These are phyloP conservation scores for Lichtheimia corymbifera DNA, from an alignment of 371 early-diverging fungal genomes.

Conservation along the genomic window DNA sequence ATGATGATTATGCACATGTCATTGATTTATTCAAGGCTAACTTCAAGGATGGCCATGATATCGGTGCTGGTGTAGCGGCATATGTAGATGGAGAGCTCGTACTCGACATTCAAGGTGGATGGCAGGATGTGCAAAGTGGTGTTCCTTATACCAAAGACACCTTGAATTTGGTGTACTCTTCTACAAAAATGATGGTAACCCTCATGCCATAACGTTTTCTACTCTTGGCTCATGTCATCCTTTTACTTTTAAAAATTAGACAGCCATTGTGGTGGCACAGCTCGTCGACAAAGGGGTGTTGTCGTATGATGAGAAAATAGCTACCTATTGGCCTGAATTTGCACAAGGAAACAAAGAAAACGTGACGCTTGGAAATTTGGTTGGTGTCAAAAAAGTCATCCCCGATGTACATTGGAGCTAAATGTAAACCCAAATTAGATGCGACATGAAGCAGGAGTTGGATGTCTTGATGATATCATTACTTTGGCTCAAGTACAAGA, in stretches of 20 bases:
- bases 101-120: slow-evolving; percentile 67
- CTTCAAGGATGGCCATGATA: slow-evolving; percentile 36
- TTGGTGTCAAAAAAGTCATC: slow-evolving; percentile 1
- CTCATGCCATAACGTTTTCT: background rate
- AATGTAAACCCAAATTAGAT: slow-evolving; percentile 24
- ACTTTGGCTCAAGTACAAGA: slow-evolving; percentile 29
- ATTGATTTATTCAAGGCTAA: slow-evolving; percentile 31
- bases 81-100: slow-evolving; percentile 61
- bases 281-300: slow-evolving; percentile 63
- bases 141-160: slow-evolving; percentile 53
- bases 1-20: slow-evolving; percentile 32
- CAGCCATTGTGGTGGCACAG: slow-evolving; percentile 58
- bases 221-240: background rate
- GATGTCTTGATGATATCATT: slow-evolving; percentile 51
- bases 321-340: slow-evolving; percentile 79
- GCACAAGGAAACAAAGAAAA: slow-evolving; percentile 71
- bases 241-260: slow-evolving; percentile 8
- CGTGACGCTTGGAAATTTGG: slow-evolving; percentile 62
- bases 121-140: slow-evolving; percentile 44
- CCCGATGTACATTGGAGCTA: background rate
- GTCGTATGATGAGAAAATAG: slow-evolving; percentile 52
- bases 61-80: slow-evolving; percentile 55
- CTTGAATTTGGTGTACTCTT: slow-evolving; percentile 68
- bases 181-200: slow-evolving; percentile 60
- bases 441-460: slow-evolving; percentile 68